Percentiles rank a stretch among this genome's conserved stretches.
Evolutionary conservation across 768 basidiomycete species (phyloP).

Genomic region (Trametes cubensis): DNA sequence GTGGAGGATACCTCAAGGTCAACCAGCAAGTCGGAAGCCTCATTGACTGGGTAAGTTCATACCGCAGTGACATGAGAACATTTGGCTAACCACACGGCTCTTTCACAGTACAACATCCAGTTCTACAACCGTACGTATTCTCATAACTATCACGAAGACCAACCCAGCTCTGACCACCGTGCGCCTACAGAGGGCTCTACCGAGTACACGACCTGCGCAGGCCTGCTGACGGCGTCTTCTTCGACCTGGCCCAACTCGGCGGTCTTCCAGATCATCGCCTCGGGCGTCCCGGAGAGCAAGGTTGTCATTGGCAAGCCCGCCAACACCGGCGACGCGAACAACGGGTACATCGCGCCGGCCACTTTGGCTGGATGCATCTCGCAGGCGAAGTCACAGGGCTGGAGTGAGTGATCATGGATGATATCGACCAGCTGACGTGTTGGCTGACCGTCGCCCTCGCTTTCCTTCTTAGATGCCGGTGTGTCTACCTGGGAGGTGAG

Average conservation of each 20-base stretch:
- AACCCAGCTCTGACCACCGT: not conserved
- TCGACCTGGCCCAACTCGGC: conserved; percentile 63
- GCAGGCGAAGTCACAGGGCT: conserved; percentile 62
- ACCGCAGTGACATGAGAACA: not conserved
- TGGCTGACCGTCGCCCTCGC: not conserved
- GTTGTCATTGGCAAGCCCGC: conserved; percentile 61
- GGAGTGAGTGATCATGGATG: conserved; percentile 52
- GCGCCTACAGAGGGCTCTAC: conserved; percentile 51
- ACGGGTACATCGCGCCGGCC: conserved; percentile 59
- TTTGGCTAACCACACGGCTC: not conserved
- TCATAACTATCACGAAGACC: not conserved
- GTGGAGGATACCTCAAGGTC: conserved; percentile 46
- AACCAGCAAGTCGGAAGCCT: conserved; percentile 42
- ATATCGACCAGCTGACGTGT: not conserved
- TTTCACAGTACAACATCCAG: conserved; percentile 46
- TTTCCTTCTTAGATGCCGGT: conserved; percentile 35
- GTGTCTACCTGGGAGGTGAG: conserved; percentile 47
- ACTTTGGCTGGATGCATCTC: conserved; percentile 61
- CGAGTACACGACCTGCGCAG: conserved; percentile 66
- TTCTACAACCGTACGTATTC: conserved; percentile 40
- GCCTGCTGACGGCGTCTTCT: conserved; percentile 61
- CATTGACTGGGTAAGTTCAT: conserved; percentile 46
- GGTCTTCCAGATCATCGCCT: conserved; percentile 54
- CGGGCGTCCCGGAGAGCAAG: conserved; percentile 49
- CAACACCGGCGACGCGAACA: conserved; percentile 44